Percentiles rank a stretch among this genome's conserved stretches.
Conservation (phyloP, 371 early-diverging fungal genomes). For the Dichotomocladium elegans region DNA sequence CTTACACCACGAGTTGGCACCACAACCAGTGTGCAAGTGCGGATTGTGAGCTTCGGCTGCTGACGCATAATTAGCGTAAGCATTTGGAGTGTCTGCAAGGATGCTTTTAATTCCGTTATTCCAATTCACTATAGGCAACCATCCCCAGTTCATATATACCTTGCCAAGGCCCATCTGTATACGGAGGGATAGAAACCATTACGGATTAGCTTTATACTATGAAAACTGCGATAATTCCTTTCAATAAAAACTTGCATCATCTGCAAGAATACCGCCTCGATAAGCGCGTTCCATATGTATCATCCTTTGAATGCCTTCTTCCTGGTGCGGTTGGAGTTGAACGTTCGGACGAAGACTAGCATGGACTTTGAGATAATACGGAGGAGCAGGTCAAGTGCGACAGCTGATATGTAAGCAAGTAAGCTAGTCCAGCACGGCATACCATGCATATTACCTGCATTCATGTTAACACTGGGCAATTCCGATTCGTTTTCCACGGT, state of each 20-base stretch:
- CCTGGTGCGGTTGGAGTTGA: conserved; percentile 28
- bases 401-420: background rate
- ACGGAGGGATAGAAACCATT: background rate
- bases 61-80: conserved; percentile 30
- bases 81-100: conserved; percentile 33
- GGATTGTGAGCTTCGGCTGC: conserved; percentile 25
- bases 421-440: background rate
- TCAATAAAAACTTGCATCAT: conserved; percentile 23
- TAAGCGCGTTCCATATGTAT: conserved; percentile 27
- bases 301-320: conserved; percentile 36
- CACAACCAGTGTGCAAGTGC: conserved; percentile 31
- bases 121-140: background rate
- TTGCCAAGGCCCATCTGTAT: conserved; percentile 44
- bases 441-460: conserved; percentile 20
- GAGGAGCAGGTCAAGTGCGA: background rate
- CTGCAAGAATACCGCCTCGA: conserved; percentile 42
- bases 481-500: conserved; percentile 15
- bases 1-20: conserved; percentile 39
- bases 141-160: conserved; percentile 6
- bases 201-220: too few relatives aligned
- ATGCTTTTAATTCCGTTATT: background rate
- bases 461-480: conserved; percentile 29
- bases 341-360: conserved; percentile 27
- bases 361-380: conserved; percentile 18
- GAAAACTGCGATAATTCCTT: too few relatives aligned